Evolutionary conservation across 352 stramenopile genomes (phyloP).

Genomic region (Plasmopara muralis): DNA sequence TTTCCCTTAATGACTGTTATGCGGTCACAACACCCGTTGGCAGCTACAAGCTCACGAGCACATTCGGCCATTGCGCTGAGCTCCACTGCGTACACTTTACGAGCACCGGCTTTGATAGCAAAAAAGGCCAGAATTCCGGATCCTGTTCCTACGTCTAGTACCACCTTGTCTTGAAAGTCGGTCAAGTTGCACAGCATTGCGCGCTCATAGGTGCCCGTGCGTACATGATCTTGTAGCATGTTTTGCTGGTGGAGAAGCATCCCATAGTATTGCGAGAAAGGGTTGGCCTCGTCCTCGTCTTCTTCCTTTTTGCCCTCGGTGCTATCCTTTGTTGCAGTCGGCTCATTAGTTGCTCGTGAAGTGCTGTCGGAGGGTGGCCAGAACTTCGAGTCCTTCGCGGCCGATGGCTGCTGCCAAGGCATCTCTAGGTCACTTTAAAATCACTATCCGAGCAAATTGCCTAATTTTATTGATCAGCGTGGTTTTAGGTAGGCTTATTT

Average conservation of each 20-base stretch:
- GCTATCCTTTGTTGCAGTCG: neutral
- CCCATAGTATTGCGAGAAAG: slow-evolving; percentile 93
- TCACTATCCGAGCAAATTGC: too few species aligned
- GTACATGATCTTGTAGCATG: slow-evolving; percentile 99
- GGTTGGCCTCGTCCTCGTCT: slow-evolving; percentile 71
- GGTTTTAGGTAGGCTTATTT: too few species aligned
- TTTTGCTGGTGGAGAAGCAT: slow-evolving; percentile 99
- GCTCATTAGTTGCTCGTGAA: neutral
- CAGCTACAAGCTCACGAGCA: slow-evolving; percentile 89
- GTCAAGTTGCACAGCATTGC: slow-evolving; percentile 95
- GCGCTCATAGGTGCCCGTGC: slow-evolving; percentile 97
- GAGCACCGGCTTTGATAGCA: slow-evolving; percentile 95
- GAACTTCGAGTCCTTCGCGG: slow-evolving; percentile 7
- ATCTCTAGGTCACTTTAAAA: slow-evolving; percentile 1
- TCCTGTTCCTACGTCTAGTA: slow-evolving; percentile 99
- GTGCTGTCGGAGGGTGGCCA: slow-evolving; percentile 9
- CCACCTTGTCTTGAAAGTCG: slow-evolving; percentile 96
- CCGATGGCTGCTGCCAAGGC: slow-evolving; percentile 1
- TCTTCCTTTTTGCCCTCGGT: neutral
- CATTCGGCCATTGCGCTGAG: slow-evolving; percentile 98
- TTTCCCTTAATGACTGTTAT: slow-evolving; percentile 97
- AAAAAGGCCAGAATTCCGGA: slow-evolving; percentile 99
- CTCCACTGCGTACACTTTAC: slow-evolving; percentile 92
- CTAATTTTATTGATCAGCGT: too few species aligned
- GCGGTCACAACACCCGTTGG: slow-evolving; percentile 93